A percentile compares a stretch with the other conserved stretches of the same genome.
Evolutionary conservation across 2,329 filamentous ascomycete species (phyloP).

Genomic region (Fusarium beomiforme): DNA sequence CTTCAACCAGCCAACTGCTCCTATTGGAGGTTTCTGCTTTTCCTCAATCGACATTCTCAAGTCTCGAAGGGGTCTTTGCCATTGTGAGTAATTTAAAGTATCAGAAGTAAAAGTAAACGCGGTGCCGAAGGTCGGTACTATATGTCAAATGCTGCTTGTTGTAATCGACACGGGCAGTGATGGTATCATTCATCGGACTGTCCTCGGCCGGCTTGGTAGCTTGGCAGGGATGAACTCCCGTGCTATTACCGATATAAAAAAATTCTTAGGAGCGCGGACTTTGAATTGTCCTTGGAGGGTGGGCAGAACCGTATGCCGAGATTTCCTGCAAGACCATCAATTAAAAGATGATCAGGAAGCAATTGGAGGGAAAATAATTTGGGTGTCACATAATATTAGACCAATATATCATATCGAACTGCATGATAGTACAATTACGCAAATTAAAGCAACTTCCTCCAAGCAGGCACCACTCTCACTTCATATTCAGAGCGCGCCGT

Average conservation of each 20-base stretch:
- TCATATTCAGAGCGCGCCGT: slow-evolving; percentile 15
- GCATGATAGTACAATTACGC: slow-evolving; percentile 29
- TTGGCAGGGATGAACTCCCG: slow-evolving; percentile 21
- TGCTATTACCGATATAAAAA: slow-evolving; percentile 36
- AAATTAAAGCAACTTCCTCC: slow-evolving; percentile 19
- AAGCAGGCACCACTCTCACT: slow-evolving; percentile 10
- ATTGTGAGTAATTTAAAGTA: background rate
- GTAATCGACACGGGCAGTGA: background rate
- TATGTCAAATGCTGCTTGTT: background rate
- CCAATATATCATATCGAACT: slow-evolving; percentile 12
- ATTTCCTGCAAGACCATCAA: background rate
- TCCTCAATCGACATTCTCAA: slow-evolving; percentile 31
- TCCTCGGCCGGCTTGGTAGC: slow-evolving; percentile 11
- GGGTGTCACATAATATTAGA: slow-evolving; percentile 9
- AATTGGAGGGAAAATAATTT: background rate
- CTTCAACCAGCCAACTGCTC: slow-evolving; percentile 23
- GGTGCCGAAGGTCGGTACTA: background rate
- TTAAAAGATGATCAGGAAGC: background rate
- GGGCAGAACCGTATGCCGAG: background rate
- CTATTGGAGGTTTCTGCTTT: slow-evolving; percentile 10
- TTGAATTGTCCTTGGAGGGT: slow-evolving; percentile 25
- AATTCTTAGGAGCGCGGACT: slow-evolving; percentile 21
- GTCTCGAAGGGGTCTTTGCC: background rate
- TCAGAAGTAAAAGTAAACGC: background rate
- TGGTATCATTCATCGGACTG: slow-evolving; percentile 14